Conservation (phyloP, 495 filamentous ascomycete species). For the Lasiosphaeria hispida region DNA sequence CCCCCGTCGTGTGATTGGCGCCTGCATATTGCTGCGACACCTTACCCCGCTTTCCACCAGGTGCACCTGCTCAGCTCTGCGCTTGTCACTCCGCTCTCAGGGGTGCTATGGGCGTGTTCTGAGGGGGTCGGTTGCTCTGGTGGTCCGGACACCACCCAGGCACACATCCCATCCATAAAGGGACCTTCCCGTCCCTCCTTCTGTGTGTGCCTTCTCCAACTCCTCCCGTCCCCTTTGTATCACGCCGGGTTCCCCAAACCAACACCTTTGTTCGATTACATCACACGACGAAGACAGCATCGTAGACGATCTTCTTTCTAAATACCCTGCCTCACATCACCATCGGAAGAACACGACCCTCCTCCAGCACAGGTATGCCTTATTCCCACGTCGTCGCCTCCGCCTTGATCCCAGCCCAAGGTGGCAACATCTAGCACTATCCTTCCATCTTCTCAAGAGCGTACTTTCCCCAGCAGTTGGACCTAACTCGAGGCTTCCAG, state of each 20-base stretch:
- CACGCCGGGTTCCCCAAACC: slow-evolving; percentile 14
- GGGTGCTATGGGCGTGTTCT: background rate
- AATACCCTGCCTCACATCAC: no score
- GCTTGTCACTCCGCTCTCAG: slow-evolving; percentile 5
- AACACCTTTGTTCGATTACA: background rate
- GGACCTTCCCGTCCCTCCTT: slow-evolving; percentile 19
- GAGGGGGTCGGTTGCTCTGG: background rate
- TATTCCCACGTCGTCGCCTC: no score
- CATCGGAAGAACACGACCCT: no score
- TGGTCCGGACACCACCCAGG: background rate
- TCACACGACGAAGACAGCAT: background rate
- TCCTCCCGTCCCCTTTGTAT: slow-evolving; percentile 18
- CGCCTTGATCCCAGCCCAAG: no score
- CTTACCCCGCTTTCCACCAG: slow-evolving; percentile 35
- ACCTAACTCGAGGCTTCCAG: background rate
- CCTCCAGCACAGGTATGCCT: no score
- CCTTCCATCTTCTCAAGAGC: no score
- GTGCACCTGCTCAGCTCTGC: slow-evolving; percentile 16
- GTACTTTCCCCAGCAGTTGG: no score
- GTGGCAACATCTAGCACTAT: no score
- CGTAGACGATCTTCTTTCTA: no score
- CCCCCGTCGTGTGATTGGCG: slow-evolving; percentile 28
- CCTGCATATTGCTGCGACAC: slow-evolving; percentile 25
- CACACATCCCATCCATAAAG: slow-evolving; percentile 22
- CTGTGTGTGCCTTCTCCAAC: slow-evolving; percentile 9